These are phyloP conservation scores for Saccharomycodes ludwigii DNA, from an alignment of 805 yeast genomes.

Conservation along the genomic window DNA sequence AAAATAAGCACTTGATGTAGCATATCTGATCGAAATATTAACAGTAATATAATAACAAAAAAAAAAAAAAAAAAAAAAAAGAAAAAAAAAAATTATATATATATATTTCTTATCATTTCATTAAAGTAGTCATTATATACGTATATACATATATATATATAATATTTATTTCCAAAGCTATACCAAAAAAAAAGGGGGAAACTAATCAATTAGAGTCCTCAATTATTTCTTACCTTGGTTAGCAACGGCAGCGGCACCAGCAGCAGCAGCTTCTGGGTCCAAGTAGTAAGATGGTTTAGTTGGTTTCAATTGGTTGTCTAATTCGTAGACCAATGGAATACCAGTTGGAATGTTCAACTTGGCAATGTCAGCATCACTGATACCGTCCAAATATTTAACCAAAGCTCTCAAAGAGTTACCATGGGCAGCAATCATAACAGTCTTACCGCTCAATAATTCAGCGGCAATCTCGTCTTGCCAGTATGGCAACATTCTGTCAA, in stretches of 20 bases:
- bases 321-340: conserved; percentile 94
- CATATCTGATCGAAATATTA: neutral
- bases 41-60: neutral
- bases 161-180: neutral
- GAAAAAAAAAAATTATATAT: neutral
- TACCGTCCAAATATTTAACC: conserved; percentile 89
- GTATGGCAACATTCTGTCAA: conserved; percentile 93
- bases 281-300: conserved; percentile 89
- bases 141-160: neutral
- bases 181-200: neutral
- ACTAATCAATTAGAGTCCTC: neutral
- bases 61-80: neutral
- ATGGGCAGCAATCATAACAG: conserved; percentile 90
- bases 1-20: too few species aligned
- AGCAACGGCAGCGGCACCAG: conserved; percentile 99
- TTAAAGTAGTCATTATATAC: neutral
- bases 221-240: conserved; percentile 74
- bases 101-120: neutral
- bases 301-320: conserved; percentile 72
- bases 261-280: conserved; percentile 99
- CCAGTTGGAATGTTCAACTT: conserved; percentile 97
- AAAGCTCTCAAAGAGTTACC: conserved; percentile 97
- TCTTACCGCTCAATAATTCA: conserved; percentile 76
- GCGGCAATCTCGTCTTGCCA: conserved; percentile 87
- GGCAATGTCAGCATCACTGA: conserved; percentile 86